Conservation (phyloP, 129 eudicot species). For the Flaveria brownii region DNA sequence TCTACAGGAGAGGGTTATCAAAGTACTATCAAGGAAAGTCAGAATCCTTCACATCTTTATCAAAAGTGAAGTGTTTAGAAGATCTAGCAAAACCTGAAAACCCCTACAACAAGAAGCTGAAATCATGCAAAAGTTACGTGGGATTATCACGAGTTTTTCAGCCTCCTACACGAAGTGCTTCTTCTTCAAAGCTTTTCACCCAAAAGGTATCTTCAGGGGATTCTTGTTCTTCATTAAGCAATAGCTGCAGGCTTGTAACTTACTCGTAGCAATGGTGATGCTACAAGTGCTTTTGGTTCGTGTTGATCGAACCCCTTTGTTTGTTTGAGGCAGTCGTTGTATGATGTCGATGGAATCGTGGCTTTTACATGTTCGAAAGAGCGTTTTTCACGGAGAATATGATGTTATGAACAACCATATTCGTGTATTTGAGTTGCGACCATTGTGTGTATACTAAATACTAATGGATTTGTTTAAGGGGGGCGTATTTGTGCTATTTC, state of each 20-base stretch:
- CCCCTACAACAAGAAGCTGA: conserved; percentile 67
- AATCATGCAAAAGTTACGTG: conserved; percentile 59
- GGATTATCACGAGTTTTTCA: conserved; percentile 36
- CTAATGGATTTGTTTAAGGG: no score
- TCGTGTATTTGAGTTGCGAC: no score
- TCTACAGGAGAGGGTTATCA: conserved; percentile 62
- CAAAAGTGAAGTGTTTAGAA: conserved; percentile 54
- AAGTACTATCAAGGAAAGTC: conserved; percentile 71
- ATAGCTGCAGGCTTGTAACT: conserved; percentile 41
- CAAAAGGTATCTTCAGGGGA: conserved; percentile 36
- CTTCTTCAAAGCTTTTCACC: conserved; percentile 49
- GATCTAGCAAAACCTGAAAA: conserved; percentile 73
- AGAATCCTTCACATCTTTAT: conserved; percentile 61
- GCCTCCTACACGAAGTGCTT: conserved; percentile 34
- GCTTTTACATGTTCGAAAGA: background rate
- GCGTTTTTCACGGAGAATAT: no score
- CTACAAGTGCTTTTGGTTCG: conserved; percentile 30
- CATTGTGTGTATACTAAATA: no score
- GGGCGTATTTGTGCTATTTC: no score
- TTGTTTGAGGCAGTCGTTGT: conserved; percentile 27
- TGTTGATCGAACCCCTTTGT: conserved; percentile 48
- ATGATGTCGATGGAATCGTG: background rate
- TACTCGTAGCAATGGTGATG: conserved; percentile 44
- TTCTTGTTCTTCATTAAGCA: conserved; percentile 44
- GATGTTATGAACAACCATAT: no score